phyloP scores from a whole-genome alignment of 345 rosid genomes.

The Schrenkiella parvula region DNA sequence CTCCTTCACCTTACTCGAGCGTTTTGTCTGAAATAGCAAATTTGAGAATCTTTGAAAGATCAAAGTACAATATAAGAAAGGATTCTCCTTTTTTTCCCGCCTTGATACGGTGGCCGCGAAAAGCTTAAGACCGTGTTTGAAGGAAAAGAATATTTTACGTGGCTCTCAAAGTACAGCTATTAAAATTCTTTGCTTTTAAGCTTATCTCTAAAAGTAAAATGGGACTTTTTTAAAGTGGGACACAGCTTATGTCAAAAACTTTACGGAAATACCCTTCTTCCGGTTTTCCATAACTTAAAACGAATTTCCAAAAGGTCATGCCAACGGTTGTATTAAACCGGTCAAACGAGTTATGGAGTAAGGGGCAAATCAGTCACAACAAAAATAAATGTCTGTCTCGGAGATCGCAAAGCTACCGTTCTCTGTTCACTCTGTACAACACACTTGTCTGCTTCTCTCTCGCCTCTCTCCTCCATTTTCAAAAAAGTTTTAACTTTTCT shows the following conservation, averaged over 20 bases:
- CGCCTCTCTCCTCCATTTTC: slow-evolving; percentile 16
- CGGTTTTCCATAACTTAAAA: not conserved
- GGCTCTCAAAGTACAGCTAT: not conserved
- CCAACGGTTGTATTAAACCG: not conserved
- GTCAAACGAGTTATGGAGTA: not conserved
- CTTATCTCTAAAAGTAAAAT: slow-evolving; percentile 19
- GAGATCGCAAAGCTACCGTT: slow-evolving; percentile 31
- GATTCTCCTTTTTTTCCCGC: not conserved
- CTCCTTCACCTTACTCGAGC: not conserved
- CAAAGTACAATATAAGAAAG: not conserved
- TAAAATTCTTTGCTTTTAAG: slow-evolving; percentile 26
- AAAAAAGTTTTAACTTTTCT: slow-evolving; percentile 7
- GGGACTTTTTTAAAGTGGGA: slow-evolving; percentile 15
- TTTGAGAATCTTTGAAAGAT: not conserved
- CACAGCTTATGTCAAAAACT: not conserved
- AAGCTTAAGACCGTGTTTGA: not conserved
- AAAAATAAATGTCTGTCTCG: slow-evolving; percentile 17
- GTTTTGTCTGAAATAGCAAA: not conserved
- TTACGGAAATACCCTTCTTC: slow-evolving; percentile 12
- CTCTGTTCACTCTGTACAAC: slow-evolving; percentile 34
- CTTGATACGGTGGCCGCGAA: not conserved
- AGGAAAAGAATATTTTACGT: not conserved
- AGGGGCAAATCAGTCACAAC: slow-evolving; percentile 26
- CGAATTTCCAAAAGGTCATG: not conserved
- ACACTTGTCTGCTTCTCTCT: slow-evolving; percentile 32